Evolutionary conservation across 176 grass and related monocot species (phyloP).

Genomic region (Oryza coarctata): DNA sequence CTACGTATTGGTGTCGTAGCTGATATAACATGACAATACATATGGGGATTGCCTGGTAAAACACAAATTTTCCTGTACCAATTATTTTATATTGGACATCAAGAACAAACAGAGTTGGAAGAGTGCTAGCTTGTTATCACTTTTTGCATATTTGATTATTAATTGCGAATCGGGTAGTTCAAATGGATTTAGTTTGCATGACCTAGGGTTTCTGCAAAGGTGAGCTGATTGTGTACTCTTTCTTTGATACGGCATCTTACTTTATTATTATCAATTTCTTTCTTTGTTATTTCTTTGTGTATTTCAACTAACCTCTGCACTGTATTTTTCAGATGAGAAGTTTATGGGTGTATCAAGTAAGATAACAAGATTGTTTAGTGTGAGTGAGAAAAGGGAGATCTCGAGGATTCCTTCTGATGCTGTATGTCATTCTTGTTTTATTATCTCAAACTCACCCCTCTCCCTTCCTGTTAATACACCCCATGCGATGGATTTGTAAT

Average conservation of each 20-base stretch:
- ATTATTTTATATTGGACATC: neutral
- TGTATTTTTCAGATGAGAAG: constrained; percentile 45
- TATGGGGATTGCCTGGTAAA: constrained; percentile 4
- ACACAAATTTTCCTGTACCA: neutral
- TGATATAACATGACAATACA: neutral
- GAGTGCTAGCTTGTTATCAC: neutral
- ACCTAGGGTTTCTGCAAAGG: neutral
- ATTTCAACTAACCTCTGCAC: constrained; percentile 12
- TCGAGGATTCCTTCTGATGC: constrained; percentile 47
- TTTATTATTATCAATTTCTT: neutral
- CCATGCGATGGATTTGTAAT: neutral
- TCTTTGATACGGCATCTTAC: neutral
- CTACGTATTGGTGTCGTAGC: neutral
- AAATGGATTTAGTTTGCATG: neutral
- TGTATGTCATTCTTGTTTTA: constrained; percentile 30
- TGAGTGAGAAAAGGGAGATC: constrained; percentile 48
- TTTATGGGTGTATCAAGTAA: constrained; percentile 51
- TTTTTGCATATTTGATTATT: neutral
- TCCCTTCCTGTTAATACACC: neutral
- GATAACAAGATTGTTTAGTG: constrained; percentile 37
- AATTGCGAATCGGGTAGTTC: neutral
- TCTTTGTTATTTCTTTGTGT: neutral
- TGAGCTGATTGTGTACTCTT: neutral
- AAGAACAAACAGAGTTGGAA: neutral
- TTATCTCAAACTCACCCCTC: neutral